Percentiles rank a stretch among this genome's conserved stretches.
Evolutionary conservation across 371 early-diverging fungal genomes (phyloP).

Genomic region (Smittium culicis): DNA sequence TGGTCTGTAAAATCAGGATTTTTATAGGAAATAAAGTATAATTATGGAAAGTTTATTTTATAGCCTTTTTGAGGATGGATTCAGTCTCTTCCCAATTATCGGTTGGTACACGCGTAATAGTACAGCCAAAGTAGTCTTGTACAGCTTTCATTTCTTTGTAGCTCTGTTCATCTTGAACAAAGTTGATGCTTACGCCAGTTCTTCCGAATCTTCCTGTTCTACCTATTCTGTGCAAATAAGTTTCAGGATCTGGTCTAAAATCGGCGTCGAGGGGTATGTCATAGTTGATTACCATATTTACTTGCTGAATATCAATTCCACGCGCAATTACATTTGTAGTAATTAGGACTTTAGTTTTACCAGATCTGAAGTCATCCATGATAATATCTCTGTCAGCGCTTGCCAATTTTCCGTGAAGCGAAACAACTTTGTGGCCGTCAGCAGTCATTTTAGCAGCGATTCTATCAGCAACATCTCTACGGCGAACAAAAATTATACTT

Average conservation of each 20-base stretch:
- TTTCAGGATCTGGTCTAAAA: slow-evolving; percentile 66
- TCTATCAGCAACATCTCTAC: slow-evolving; percentile 67
- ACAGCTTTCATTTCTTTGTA: slow-evolving; percentile 59
- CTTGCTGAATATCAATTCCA: slow-evolving; percentile 94
- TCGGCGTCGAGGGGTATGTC: slow-evolving; percentile 68
- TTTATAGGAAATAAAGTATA: slow-evolving; percentile 11
- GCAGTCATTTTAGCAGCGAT: slow-evolving; percentile 58
- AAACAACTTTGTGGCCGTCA: slow-evolving; percentile 71
- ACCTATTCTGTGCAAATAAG: slow-evolving; percentile 97
- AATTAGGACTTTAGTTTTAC: slow-evolving; percentile 84
- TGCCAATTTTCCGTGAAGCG: slow-evolving; percentile 79
- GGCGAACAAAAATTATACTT: slow-evolving; percentile 91
- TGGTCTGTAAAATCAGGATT: slow-evolving; percentile 2
- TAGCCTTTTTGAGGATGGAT: slow-evolving; percentile 55
- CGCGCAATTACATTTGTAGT: slow-evolving; percentile 94
- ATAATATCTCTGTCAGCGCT: slow-evolving; percentile 73
- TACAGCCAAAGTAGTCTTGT: slow-evolving; percentile 54
- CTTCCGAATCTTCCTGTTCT: slow-evolving; percentile 98
- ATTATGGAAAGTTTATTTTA: slow-evolving; percentile 30
- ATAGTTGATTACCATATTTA: slow-evolving; percentile 95
- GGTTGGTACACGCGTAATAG: slow-evolving; percentile 61
- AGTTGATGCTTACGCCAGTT: slow-evolving; percentile 90
- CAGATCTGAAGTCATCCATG: slow-evolving; percentile 87
- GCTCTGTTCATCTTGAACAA: slow-evolving; percentile 64
- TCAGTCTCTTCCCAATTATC: slow-evolving; percentile 65